phyloP scores from a whole-genome alignment of 495 filamentous ascomycete genomes.

The Echria macrotheca region DNA sequence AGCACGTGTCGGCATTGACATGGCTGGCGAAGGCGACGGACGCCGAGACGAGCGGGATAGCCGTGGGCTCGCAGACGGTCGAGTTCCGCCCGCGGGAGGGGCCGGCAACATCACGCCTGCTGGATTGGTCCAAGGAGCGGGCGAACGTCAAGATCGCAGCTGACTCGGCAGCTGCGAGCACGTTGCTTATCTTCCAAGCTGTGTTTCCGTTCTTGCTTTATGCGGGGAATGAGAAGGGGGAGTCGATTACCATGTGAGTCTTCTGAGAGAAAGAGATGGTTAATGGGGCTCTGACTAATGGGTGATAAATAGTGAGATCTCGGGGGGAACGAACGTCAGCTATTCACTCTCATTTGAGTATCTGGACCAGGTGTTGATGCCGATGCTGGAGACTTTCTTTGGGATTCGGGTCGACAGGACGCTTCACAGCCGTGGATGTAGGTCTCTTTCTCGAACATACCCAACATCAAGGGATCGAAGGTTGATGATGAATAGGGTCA shows the following conservation, averaged over 20 bases:
- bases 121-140: too few species aligned
- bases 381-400: conserved; percentile 59
- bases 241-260: conserved; percentile 46
- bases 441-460: too few species aligned
- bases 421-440: conserved; percentile 60
- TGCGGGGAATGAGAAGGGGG: conserved; percentile 36
- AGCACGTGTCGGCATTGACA: conserved; percentile 63
- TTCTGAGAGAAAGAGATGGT: too few species aligned
- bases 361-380: conserved; percentile 66
- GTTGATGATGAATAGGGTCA: too few species aligned
- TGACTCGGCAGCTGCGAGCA: conserved; percentile 42
- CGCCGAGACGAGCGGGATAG: conserved; percentile 48
- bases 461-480: too few species aligned
- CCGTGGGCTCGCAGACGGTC: conserved; percentile 49
- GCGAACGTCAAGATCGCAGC: conserved; percentile 41
- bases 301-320: conserved; percentile 60
- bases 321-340: conserved; percentile 73
- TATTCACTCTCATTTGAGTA: conserved; percentile 74
- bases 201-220: conserved; percentile 73
- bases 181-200: conserved; percentile 75
- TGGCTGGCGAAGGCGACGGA: conserved; percentile 60
- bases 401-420: conserved; percentile 50
- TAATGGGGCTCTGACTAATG: too few species aligned
- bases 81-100: conserved; percentile 43
- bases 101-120: conserved; percentile 36